Percentiles rank a stretch among this genome's conserved stretches.
These are phyloP conservation scores for Fusarium guadeloupense DNA, from an alignment of 2,329 filamentous ascomycete species.

Conservation along the genomic window DNA sequence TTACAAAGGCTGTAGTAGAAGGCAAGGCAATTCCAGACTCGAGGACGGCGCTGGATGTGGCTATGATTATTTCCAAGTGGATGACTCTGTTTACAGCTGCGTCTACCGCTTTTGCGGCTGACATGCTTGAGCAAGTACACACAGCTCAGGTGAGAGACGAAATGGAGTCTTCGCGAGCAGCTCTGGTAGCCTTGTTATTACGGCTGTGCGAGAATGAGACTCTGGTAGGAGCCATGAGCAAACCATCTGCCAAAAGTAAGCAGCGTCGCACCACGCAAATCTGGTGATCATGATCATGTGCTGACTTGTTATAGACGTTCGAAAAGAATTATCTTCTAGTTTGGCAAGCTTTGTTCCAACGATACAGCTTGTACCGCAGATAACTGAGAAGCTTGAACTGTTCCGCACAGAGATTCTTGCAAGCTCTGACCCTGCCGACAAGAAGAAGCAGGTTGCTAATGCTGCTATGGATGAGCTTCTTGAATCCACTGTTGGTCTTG, in stretches of 20 bases:
- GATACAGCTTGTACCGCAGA: slow-evolving; percentile 64
- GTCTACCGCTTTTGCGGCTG: slow-evolving; percentile 57
- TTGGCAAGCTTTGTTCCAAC: slow-evolving; percentile 66
- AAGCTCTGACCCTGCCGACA: slow-evolving; percentile 63
- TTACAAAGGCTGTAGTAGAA: slow-evolving; percentile 83
- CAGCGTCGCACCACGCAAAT: slow-evolving; percentile 1
- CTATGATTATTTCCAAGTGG: slow-evolving; percentile 64
- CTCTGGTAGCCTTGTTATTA: slow-evolving; percentile 70
- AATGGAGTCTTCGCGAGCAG: slow-evolving; percentile 68
- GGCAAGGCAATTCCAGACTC: slow-evolving; percentile 58
- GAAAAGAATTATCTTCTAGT: slow-evolving; percentile 60
- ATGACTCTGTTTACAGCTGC: slow-evolving; percentile 66
- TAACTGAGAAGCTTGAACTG: slow-evolving; percentile 62
- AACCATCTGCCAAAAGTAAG: slow-evolving; percentile 62
- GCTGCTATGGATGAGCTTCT: slow-evolving; percentile 65
- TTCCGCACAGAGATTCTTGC: slow-evolving; percentile 67
- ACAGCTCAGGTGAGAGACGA: slow-evolving; percentile 61
- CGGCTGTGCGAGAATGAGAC: slow-evolving; percentile 68
- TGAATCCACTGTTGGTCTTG: slow-evolving; percentile 64
- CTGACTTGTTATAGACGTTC: slow-evolving; percentile 50
- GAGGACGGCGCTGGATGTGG: slow-evolving; percentile 60
- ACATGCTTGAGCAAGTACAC: slow-evolving; percentile 58
- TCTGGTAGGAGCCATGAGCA: slow-evolving; percentile 63
- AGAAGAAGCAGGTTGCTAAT: slow-evolving; percentile 60
- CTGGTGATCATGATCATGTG: not conserved